Evolutionary conservation across 225 moss, liverwort and hornwort genomes (phyloP).

Genomic region (Bryoerythrophyllum caledonicum): DNA sequence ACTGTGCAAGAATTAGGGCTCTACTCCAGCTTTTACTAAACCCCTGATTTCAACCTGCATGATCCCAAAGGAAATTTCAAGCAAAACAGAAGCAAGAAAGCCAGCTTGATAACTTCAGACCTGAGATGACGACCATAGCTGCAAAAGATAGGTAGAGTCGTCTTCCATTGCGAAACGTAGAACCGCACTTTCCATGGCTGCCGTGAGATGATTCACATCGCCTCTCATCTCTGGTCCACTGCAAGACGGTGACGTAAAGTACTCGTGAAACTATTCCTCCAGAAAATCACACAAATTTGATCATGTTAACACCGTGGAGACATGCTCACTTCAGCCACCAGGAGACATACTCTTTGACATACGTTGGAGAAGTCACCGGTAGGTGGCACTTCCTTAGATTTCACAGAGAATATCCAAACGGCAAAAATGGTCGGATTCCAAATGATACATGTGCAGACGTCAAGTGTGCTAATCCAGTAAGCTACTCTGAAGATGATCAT

Average conservation of each 20-base stretch:
- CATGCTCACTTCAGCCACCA: not conserved
- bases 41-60: not conserved
- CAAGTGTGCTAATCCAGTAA: not conserved
- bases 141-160: not conserved
- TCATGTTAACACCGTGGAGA: not conserved
- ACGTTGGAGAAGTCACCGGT: not conserved
- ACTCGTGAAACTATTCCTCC: not conserved
- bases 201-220: constrained; percentile 2
- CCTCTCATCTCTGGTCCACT: not conserved
- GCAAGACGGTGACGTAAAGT: not conserved
- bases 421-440: not conserved
- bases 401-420: not conserved
- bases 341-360: not conserved
- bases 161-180: not conserved
- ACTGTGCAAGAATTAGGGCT: no score
- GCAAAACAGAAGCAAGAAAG: not conserved
- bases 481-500: not conserved
- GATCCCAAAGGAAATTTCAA: not conserved
- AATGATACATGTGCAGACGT: not conserved
- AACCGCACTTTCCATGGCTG: not conserved
- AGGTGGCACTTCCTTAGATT: not conserved
- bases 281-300: not conserved
- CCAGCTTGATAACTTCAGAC: not conserved
- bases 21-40: constrained; percentile 2
- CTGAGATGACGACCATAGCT: not conserved